Percentiles rank a stretch among this genome's conserved stretches.
Conservation (phyloP, 2,329 filamentous ascomycete genomes). For the Aspergillus versicolor region DNA sequence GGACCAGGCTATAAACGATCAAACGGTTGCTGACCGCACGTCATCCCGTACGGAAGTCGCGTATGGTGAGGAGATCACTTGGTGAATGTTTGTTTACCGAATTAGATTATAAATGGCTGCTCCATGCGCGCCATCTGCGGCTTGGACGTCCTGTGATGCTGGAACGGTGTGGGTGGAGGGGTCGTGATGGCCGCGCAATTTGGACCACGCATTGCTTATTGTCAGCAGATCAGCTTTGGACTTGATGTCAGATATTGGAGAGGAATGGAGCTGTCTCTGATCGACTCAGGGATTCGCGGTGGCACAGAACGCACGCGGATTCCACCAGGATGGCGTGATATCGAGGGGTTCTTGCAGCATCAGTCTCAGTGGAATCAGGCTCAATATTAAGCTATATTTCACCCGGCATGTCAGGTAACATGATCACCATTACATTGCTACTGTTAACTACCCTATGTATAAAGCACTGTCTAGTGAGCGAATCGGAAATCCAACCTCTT, state of each 20-base stretch:
- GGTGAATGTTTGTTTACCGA: neutral
- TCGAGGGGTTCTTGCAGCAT: slow-evolving; percentile 1
- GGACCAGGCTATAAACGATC: neutral
- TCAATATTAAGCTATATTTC: no score
- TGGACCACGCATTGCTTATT: neutral
- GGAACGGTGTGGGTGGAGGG: neutral
- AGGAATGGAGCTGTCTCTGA: neutral
- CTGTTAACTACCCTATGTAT: no score
- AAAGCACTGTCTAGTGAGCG: slow-evolving; percentile 11
- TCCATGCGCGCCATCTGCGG: neutral
- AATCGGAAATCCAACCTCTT: slow-evolving; percentile 58
- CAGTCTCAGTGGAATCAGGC: no score
- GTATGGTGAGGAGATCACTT: neutral
- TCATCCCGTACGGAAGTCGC: neutral
- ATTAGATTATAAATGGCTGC: neutral
- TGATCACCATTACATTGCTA: no score
- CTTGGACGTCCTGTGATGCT: neutral
- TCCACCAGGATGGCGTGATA: slow-evolving; percentile 5
- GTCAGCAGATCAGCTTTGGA: neutral
- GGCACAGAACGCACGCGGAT: neutral
- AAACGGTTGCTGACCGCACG: neutral
- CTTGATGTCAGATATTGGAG: neutral
- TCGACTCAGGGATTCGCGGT: neutral
- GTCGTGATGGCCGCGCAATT: neutral
- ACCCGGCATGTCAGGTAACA: no score